A percentile compares a stretch with the other conserved stretches of the same genome.
Conservation (phyloP, 1,284 basidiomycete species). For the Takashimella tepidaria region DNA sequence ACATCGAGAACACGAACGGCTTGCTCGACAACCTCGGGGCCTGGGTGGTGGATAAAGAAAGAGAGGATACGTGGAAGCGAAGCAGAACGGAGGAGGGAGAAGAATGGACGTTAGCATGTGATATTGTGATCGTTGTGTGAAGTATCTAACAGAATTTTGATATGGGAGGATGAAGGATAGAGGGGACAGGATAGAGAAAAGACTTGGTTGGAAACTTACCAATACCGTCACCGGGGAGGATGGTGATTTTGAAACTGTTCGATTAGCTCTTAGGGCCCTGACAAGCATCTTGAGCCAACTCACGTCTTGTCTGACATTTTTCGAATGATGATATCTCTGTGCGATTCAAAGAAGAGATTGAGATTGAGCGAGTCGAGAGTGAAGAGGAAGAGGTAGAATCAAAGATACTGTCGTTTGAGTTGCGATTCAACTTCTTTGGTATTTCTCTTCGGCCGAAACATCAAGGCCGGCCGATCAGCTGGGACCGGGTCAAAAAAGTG, state of each 20-base stretch:
- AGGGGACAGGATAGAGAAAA: not conserved
- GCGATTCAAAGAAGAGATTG: not conserved
- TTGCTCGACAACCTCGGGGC: slow-evolving; percentile 88
- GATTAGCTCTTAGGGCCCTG: not conserved
- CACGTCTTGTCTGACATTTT: slow-evolving; percentile 21
- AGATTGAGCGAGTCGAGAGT: not conserved
- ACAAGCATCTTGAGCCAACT: not conserved
- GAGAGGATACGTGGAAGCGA: not conserved
- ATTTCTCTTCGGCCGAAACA: too few species aligned
- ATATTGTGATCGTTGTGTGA: too few species aligned
- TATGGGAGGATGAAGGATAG: not conserved
- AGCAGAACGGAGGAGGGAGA: not conserved
- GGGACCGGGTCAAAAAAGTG: too few species aligned
- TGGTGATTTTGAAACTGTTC: slow-evolving; percentile 66
- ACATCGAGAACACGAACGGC: slow-evolving; percentile 79
- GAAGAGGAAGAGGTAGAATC: not conserved
- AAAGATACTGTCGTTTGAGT: not conserved
- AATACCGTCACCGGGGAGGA: slow-evolving; percentile 95
- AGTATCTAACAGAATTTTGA: not conserved
- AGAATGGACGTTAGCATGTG: too few species aligned
- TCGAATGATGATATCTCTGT: not conserved
- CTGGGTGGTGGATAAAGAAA: slow-evolving; percentile 48
- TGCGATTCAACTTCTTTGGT: too few species aligned
- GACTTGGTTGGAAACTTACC: slow-evolving; percentile 56
- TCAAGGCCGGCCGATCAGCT: too few species aligned